These are phyloP conservation scores for Coemansia sp. DNA, from an alignment of 192 early-diverging fungal genomes.

Conservation along the genomic window DNA sequence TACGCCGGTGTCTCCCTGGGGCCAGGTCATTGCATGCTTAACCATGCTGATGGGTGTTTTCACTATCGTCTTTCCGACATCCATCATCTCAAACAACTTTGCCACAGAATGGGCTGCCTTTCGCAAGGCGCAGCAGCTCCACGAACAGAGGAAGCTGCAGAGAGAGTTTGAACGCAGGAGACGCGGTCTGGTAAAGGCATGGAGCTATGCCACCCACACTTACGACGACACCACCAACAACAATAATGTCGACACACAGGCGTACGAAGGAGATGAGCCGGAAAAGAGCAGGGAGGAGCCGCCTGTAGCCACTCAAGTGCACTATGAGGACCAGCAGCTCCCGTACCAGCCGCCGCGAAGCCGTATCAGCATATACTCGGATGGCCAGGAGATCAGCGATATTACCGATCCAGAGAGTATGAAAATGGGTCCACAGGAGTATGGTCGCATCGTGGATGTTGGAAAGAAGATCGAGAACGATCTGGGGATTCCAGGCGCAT, in stretches of 20 bases:
- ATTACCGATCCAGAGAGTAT: not conserved
- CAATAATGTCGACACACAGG: not conserved
- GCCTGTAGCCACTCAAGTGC: slow-evolving; percentile 1
- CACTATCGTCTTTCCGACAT: slow-evolving; percentile 59
- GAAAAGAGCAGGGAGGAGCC: not conserved
- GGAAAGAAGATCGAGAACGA: slow-evolving; percentile 32
- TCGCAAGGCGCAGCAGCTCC: slow-evolving; percentile 36
- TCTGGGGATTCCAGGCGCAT: slow-evolving; percentile 39
- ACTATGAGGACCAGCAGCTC: not conserved
- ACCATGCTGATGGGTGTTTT: slow-evolving; percentile 60
- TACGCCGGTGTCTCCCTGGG: slow-evolving; percentile 53
- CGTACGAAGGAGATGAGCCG: not conserved
- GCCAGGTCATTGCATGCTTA: slow-evolving; percentile 50
- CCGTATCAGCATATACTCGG: not conserved
- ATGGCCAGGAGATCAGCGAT: not conserved
- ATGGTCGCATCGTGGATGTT: slow-evolving; percentile 30
- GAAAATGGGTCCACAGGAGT: slow-evolving; percentile 38
- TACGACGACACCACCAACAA: slow-evolving; percentile 12
- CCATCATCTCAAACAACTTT: slow-evolving; percentile 61
- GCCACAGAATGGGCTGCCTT: slow-evolving; percentile 56
- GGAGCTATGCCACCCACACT: slow-evolving; percentile 29
- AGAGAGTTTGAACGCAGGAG: slow-evolving; percentile 24
- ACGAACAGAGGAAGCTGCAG: slow-evolving; percentile 33
- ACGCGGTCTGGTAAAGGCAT: slow-evolving; percentile 20
- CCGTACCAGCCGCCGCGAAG: not conserved